Evolutionary conservation across 176 grass and related monocot species (phyloP).

Genomic region (Oryza meridionalis): DNA sequence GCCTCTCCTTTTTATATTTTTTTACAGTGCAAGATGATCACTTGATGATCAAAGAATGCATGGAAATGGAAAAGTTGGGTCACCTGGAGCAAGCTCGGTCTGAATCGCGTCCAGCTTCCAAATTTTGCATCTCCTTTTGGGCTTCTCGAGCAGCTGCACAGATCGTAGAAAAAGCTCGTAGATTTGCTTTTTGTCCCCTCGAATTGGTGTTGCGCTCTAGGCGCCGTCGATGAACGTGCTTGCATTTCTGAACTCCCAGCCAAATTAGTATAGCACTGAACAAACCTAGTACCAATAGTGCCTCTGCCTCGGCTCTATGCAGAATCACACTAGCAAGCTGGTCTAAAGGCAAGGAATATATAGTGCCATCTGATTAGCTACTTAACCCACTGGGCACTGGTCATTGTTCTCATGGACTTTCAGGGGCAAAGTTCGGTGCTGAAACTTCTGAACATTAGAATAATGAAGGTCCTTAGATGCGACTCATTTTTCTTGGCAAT

Average conservation of each 20-base stretch:
- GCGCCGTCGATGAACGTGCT: conserved; percentile 46
- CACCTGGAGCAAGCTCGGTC: conserved; percentile 14
- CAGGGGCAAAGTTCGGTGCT: not conserved
- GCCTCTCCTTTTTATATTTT: conserved; percentile 16
- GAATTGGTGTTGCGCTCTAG: not conserved
- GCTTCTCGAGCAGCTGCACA: conserved; percentile 31
- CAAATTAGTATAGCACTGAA: not conserved
- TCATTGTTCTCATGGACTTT: not conserved
- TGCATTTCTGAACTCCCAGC: not conserved
- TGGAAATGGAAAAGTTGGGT: not conserved
- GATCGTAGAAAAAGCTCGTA: conserved; percentile 20
- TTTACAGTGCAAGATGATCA: not conserved
- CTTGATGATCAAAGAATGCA: not conserved
- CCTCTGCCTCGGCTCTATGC: too few species aligned
- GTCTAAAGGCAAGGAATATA: conserved; percentile 27
- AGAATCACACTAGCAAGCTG: not conserved
- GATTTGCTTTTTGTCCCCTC: conserved; percentile 24
- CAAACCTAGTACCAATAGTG: not conserved
- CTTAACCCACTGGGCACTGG: not conserved
- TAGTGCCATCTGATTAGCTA: not conserved
- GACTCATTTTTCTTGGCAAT: not conserved
- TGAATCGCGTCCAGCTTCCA: not conserved
- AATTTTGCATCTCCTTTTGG: conserved; percentile 31
- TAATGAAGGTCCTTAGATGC: not conserved
- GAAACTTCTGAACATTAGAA: not conserved